Evolutionary conservation across 768 basidiomycete genomes (phyloP), one percentile per base, ranked within the genome.

Genomic region (Xerocomellus dryophilus): DNA sequence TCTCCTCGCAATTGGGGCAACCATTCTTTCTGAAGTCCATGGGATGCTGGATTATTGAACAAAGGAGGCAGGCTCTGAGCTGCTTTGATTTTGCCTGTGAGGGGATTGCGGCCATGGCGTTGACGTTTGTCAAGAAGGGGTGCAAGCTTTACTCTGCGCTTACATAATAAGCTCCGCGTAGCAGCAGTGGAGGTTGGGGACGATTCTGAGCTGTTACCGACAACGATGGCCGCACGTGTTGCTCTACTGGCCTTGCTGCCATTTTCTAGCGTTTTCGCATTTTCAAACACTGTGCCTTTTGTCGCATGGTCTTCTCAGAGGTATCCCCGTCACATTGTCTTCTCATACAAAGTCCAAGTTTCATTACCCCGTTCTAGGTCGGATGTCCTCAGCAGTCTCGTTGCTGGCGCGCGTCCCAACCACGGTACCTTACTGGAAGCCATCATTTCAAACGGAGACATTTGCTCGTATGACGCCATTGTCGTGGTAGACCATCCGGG

Each of bases 1-100:
- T 78, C 67, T 96, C 92, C 62, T 98, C 96, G 66, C 97, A 99
- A 70, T 99, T 99, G 41, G 96, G 96, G 69, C 97, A 99, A 6
- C 97, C 97, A 20, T 77, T 73, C 62, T 82, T 85, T 40, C 86
- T 77, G 69, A 98, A 99, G 61, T 98, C 96, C 38, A 77, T 74
- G 0, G 92, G 84, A 0, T 85, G 77, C 64, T 93, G 93, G 18
- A 98, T 83, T 57, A 97, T 82, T 0, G 94, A 97, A 71, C 97
- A 99, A 38, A 98, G 80, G 2, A 98, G 79, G 66, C 96, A 99
- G 18, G 96, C 95, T 50, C 96, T 81, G 9, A 95, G 82, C 52
- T 83, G 80, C 65, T 85, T 90, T 53, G 85, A 84, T 61, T 79
- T 84, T 39, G 84, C 79, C 48, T 82, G 78, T 1, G 73, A 63